Conservation (phyloP, 768 basidiomycete genomes). For the Kwoniella pini region DNA sequence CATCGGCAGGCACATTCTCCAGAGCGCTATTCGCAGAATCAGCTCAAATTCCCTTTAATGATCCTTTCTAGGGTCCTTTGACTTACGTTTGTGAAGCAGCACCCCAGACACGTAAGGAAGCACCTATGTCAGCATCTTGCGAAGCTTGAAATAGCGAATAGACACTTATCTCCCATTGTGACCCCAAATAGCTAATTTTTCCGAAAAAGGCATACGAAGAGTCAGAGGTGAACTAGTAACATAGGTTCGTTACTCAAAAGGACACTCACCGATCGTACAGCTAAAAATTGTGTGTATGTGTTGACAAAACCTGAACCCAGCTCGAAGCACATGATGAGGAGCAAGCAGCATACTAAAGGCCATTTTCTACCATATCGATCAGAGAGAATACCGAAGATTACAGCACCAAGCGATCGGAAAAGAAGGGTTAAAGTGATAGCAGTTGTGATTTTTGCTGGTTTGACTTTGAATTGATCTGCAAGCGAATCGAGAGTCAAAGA, state of each 20-base stretch:
- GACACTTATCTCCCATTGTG: slow-evolving; percentile 44
- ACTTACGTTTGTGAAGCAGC: slow-evolving; percentile 60
- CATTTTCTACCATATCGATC: slow-evolving; percentile 93
- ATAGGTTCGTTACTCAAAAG: no score
- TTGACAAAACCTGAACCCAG: slow-evolving; percentile 78
- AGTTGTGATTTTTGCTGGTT: slow-evolving; percentile 43
- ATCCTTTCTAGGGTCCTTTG: no score
- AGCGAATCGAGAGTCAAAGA: slow-evolving; percentile 53
- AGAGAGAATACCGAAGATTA: slow-evolving; percentile 79
- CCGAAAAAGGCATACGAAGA: no score
- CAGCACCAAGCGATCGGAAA: slow-evolving; percentile 68
- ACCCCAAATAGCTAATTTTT: no score
- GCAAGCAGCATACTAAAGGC: slow-evolving; percentile 63
- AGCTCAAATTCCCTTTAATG: neutral
- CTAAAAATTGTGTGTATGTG: slow-evolving; percentile 77
- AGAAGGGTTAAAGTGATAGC: slow-evolving; percentile 84
- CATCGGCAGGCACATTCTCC: slow-evolving; percentile 83
- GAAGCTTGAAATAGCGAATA: neutral
- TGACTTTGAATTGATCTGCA: slow-evolving; percentile 43
- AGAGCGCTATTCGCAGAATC: slow-evolving; percentile 62
- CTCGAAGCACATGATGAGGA: slow-evolving; percentile 71
- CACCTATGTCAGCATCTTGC: no score
- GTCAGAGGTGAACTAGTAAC: slow-evolving; percentile 57
- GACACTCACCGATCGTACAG: slow-evolving; percentile 55
- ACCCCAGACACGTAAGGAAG: slow-evolving; percentile 68